Evolutionary conservation across 257 asterid genomes (phyloP).

Genomic region (Solanum tarijense): DNA sequence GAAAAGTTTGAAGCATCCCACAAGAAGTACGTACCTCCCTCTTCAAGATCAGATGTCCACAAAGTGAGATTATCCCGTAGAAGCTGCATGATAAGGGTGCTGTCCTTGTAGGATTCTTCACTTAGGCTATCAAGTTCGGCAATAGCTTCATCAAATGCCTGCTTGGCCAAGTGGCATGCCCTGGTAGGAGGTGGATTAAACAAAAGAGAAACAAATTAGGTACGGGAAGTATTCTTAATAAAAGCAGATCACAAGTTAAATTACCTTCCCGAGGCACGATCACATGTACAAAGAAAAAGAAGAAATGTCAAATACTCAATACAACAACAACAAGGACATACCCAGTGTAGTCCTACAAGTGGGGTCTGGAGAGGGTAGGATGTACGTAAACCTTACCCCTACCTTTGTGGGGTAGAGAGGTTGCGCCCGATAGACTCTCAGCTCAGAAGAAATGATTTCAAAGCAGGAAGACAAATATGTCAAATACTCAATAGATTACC

Average conservation of each 20-base stretch:
- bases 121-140: slow-evolving; percentile 68
- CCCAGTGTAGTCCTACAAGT: neutral
- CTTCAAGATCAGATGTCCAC: slow-evolving; percentile 73
- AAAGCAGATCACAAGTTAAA: neutral
- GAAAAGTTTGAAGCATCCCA: neutral
- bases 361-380: neutral
- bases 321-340: neutral
- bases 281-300: neutral
- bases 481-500: neutral
- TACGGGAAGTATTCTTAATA: neutral
- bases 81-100: slow-evolving; percentile 81
- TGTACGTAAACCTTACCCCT: neutral
- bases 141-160: slow-evolving; percentile 55
- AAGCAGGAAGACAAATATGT: neutral
- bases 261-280: neutral
- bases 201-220: neutral
- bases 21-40: slow-evolving; percentile 36
- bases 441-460: neutral
- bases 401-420: neutral
- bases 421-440: neutral
- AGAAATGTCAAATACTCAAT: neutral
- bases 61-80: slow-evolving; percentile 61
- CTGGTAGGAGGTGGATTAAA: slow-evolving; percentile 17
- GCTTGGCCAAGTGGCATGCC: slow-evolving; percentile 77
- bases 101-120: slow-evolving; percentile 68